These are phyloP conservation scores for Xylaria sp. DNA, from an alignment of 2,329 filamentous ascomycete species.

Conservation along the genomic window DNA sequence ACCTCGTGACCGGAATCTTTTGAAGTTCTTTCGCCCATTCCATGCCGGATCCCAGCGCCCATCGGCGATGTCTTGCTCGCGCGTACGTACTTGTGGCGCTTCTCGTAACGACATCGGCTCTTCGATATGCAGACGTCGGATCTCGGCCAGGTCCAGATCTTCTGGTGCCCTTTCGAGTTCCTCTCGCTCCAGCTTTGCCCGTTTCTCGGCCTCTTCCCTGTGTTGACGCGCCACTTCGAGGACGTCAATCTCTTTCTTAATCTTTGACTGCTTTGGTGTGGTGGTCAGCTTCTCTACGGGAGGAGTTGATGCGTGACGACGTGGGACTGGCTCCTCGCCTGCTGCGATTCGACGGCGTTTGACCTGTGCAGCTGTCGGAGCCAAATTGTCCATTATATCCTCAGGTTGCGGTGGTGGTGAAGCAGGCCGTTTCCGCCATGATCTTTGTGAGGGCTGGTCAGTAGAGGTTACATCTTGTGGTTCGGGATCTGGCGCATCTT, in stretches of 20 bases:
- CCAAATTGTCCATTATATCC: slow-evolving; percentile 75
- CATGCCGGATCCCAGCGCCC: slow-evolving; percentile 85
- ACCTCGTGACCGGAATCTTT: slow-evolving; percentile 78
- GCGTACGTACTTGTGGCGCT: slow-evolving; percentile 49
- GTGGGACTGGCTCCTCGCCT: slow-evolving; percentile 59
- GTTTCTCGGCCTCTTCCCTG: slow-evolving; percentile 74
- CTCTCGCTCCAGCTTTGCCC: slow-evolving; percentile 64
- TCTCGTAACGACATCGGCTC: slow-evolving; percentile 77
- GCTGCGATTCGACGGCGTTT: slow-evolving; percentile 80
- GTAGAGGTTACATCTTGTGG: slow-evolving; percentile 37
- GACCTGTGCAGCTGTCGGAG: slow-evolving; percentile 79
- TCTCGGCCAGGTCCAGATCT: slow-evolving; percentile 76
- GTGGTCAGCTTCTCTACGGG: slow-evolving; percentile 48
- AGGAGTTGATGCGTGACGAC: slow-evolving; percentile 47
- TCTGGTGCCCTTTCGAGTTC: slow-evolving; percentile 64
- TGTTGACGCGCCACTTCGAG: slow-evolving; percentile 71
- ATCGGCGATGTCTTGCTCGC: slow-evolving; percentile 64
- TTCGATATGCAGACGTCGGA: slow-evolving; percentile 79
- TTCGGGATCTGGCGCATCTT: slow-evolving; percentile 53
- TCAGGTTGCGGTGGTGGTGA: slow-evolving; percentile 57
- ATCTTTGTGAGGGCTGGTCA: slow-evolving; percentile 39
- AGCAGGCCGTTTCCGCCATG: slow-evolving; percentile 60
- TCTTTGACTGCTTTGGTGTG: slow-evolving; percentile 54
- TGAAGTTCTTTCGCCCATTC: slow-evolving; percentile 97
- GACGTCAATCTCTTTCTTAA: slow-evolving; percentile 74